Evolutionary conservation across 805 yeast species (phyloP).

Genomic region (Tetrapisispora namnaoensis): DNA sequence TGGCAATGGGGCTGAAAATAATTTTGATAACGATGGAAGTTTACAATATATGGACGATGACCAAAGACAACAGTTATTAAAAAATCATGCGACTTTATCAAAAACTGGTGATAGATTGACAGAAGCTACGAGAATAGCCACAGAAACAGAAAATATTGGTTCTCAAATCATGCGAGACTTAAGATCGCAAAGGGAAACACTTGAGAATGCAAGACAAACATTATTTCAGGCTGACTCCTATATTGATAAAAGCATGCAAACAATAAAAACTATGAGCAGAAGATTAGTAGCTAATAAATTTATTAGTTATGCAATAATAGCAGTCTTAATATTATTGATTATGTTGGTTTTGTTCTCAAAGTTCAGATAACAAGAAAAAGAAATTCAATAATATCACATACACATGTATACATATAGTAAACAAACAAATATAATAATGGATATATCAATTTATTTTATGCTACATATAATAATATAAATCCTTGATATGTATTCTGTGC

Average conservation of each 20-base stretch:
- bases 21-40: background rate
- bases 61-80: conserved; percentile 74
- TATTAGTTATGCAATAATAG: conserved; percentile 85
- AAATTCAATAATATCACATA: too few species aligned
- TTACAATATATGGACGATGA: conserved; percentile 33
- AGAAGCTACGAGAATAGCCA: conserved; percentile 82
- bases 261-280: conserved; percentile 85
- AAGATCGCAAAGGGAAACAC: conserved; percentile 88
- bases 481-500: background rate
- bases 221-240: conserved; percentile 84
- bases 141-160: conserved; percentile 88
- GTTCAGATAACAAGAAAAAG: conserved; percentile 38
- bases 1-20: conserved; percentile 19
- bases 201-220: conserved; percentile 75
- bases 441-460: background rate
- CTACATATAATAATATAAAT: background rate
- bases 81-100: conserved; percentile 71
- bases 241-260: conserved; percentile 80
- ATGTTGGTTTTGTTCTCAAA: conserved; percentile 77
- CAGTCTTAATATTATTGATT: conserved; percentile 71
- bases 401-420: background rate
- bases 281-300: conserved; percentile 85
- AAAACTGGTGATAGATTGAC: conserved; percentile 72
- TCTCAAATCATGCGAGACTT: conserved; percentile 81
- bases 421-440: background rate